Evolutionary conservation across 768 basidiomycete species (phyloP).

Genomic region (Rhodotorula paludigena): DNA sequence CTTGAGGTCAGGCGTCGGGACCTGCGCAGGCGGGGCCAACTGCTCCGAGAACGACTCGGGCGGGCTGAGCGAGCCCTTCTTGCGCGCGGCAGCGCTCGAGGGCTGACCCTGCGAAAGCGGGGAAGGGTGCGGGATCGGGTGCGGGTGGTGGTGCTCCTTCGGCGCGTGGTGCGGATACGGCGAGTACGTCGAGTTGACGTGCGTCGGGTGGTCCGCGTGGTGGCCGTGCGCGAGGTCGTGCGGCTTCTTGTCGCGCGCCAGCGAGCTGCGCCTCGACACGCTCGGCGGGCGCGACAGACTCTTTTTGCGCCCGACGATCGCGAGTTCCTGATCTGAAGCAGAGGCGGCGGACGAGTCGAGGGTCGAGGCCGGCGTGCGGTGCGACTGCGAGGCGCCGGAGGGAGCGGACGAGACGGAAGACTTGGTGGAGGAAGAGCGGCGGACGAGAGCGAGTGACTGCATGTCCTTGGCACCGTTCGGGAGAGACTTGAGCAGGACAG

Average conservation of each 20-base stretch:
- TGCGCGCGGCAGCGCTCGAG: background rate
- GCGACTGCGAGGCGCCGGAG: background rate
- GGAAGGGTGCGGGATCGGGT: background rate
- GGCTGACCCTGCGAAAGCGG: background rate
- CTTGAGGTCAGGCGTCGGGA: too few species aligned
- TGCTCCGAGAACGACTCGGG: too few species aligned
- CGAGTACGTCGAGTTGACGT: slow-evolving; percentile 14
- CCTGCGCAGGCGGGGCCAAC: too few species aligned
- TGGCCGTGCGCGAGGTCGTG: slow-evolving; percentile 35
- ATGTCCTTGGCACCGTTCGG: slow-evolving; percentile 13
- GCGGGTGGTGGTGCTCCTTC: background rate
- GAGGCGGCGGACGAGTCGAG: background rate
- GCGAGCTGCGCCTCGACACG: slow-evolving; percentile 10
- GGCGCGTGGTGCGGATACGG: slow-evolving; percentile 22
- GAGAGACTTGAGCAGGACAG: slow-evolving; percentile 11
- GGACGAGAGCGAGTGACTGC: slow-evolving; percentile 10
- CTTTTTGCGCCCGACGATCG: slow-evolving; percentile 27
- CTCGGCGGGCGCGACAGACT: slow-evolving; percentile 17
- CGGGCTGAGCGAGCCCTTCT: background rate
- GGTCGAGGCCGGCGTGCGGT: background rate
- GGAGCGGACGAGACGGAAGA: slow-evolving; percentile 14
- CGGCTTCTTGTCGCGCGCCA: slow-evolving; percentile 11
- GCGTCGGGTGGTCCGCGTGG: slow-evolving; percentile 23
- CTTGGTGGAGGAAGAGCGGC: slow-evolving; percentile 6
- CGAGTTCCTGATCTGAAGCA: slow-evolving; percentile 15